Base-by-base conservation (phyloP, 768 basidiomycete genomes). In the Gelatoporia subvermispora region DNA sequence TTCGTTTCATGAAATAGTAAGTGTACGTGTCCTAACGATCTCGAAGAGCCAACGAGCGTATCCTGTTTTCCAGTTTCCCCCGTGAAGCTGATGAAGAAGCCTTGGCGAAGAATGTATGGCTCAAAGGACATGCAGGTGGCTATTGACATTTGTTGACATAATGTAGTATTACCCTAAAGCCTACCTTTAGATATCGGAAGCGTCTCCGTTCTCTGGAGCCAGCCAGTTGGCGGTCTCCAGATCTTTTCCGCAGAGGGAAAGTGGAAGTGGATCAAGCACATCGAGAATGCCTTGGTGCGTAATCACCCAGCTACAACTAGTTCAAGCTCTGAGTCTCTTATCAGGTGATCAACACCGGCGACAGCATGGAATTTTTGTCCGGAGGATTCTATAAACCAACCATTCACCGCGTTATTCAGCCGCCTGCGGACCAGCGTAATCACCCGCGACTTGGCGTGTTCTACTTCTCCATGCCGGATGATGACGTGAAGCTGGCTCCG, bases 311-410 rank as follows among this genome's bases (percentile, higher is more conserved):
- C 38, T 21, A 5, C n/a, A 2, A 31, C 9, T 43, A 16, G 2
- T 3, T 8, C 24, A 11, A 15, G 16, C 34, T 3, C 10, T 35
- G 18, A 2, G 17, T 52, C 9, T 23, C 43, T n/a, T 35, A 22
- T 28, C 40, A 47, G 46, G 47, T 48, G 4, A 40, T 84, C 41
- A 82, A 84, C 43, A 70, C 76, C 0, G 82, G 81, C 4, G 82
- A 83, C 49, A 72, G 74, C 0, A 59, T 85, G 53, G 76, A 82
- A 43, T 79, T 83, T 56, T 68, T 84, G n/a, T 79, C 78, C 1
- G 81, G 82, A 1, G 80, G 80, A 1, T 81, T 68, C 53, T 82
- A 82, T 62, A 73, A 69, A 24, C 76, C 74, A 11, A 83, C 82
- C 1, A 75, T 82, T 40, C 81, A 84, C 54, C 74, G 80, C 15